These are phyloP conservation scores for Homolaphlyctis polyrhiza DNA, from an alignment of 371 early-diverging fungal species.

Conservation along the genomic window DNA sequence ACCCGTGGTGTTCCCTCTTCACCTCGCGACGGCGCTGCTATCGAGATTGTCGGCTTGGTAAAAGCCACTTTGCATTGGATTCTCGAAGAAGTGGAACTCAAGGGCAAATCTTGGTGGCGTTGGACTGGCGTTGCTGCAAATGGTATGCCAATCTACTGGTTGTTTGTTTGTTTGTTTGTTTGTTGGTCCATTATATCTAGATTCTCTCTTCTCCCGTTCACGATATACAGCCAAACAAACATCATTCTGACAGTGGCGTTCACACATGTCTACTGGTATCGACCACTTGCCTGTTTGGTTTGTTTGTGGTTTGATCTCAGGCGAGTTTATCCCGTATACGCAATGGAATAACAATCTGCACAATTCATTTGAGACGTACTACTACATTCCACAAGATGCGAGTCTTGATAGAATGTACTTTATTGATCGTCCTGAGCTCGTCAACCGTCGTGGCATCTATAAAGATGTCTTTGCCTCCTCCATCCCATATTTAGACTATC, in stretches of 20 bases:
- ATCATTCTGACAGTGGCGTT: too few relatives aligned
- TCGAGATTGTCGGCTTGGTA: slow-evolving; percentile 87
- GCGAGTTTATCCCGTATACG: slow-evolving; percentile 44
- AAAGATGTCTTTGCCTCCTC: slow-evolving; percentile 81
- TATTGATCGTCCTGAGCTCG: slow-evolving; percentile 54
- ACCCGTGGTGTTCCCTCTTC: slow-evolving; percentile 89
- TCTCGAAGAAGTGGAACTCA: slow-evolving; percentile 15
- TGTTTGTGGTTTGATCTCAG: not conserved
- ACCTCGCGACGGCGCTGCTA: slow-evolving; percentile 87
- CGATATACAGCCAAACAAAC: too few relatives aligned
- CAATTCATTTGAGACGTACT: slow-evolving; percentile 77
- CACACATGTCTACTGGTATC: too few relatives aligned
- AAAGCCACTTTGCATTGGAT: slow-evolving; percentile 82
- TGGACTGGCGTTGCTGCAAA: slow-evolving; percentile 30
- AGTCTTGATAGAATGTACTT: slow-evolving; percentile 55
- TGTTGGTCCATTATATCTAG: too few relatives aligned
- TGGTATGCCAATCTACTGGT: too few relatives aligned
- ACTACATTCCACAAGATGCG: slow-evolving; percentile 73
- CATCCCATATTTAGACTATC: slow-evolving; percentile 76
- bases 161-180: too few relatives aligned
- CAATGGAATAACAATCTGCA: slow-evolving; percentile 79
- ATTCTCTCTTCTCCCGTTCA: too few relatives aligned
- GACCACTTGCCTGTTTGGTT: too few relatives aligned
- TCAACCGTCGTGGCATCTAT: slow-evolving; percentile 92
- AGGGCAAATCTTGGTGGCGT: slow-evolving; percentile 18